These are phyloP conservation scores for Tylopilus rubrobrunneus DNA, from an alignment of 768 basidiomycete species.

Conservation along the genomic window DNA sequence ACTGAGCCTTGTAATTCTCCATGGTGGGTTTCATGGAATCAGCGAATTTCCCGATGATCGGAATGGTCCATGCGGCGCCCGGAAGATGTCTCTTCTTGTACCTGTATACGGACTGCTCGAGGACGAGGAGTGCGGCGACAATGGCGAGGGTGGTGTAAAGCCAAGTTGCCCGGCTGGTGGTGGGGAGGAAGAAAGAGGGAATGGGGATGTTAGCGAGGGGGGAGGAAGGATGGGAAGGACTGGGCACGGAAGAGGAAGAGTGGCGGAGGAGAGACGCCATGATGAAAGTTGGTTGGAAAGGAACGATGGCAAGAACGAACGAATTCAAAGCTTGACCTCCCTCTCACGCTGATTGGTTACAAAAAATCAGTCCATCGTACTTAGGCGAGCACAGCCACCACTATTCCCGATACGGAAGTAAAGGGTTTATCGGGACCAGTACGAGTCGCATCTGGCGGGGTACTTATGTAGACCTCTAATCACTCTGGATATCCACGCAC, in stretches of 20 bases:
- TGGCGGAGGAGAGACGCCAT: conserved; percentile 35
- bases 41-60: conserved; percentile 94
- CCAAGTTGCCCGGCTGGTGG: conserved; percentile 39
- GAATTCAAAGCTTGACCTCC: no score
- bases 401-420: background rate
- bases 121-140: conserved; percentile 67
- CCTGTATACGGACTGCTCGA: conserved; percentile 88
- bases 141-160: conserved; percentile 67
- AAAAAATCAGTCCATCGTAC: conserved; percentile 24
- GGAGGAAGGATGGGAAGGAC: conserved; percentile 42
- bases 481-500: no score
- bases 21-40: conserved; percentile 90
- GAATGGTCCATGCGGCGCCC: conserved; percentile 89
- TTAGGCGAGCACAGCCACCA: conserved; percentile 14
- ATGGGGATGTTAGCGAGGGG: conserved; percentile 43
- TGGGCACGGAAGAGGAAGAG: conserved; percentile 31
- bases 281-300: background rate
- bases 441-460: no score
- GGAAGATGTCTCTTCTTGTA: conserved; percentile 87
- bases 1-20: conserved; percentile 89
- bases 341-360: conserved; percentile 19
- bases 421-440: background rate
- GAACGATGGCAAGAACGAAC: background rate
- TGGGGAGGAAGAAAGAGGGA: conserved; percentile 41
- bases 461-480: no score